Conservation (phyloP, 495 filamentous ascomycete genomes). For the Aspergillus cristatus region DNA sequence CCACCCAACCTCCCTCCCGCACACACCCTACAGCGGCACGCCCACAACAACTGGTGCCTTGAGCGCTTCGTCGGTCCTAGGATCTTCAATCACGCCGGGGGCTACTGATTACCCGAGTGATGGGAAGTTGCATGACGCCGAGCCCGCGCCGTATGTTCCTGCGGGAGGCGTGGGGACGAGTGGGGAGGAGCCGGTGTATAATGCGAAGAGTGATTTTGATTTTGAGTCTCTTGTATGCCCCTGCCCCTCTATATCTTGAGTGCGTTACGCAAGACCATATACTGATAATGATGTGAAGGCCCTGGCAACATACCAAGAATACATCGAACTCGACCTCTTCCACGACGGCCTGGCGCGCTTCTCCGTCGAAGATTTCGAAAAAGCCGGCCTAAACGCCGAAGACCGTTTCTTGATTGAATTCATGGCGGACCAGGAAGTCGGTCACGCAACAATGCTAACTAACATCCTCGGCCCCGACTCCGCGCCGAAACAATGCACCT, state of each 20-base stretch:
- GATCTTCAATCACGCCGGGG: conserved; percentile 41
- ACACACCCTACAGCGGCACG: conserved; percentile 52
- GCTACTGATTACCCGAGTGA: conserved; percentile 58
- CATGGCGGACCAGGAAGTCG: conserved; percentile 81
- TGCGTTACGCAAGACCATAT: no score
- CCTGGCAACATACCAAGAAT: conserved; percentile 72
- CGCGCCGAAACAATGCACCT: conserved; percentile 65
- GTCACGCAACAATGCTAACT: conserved; percentile 68
- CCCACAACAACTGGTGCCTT: conserved; percentile 51
- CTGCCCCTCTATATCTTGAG: background rate
- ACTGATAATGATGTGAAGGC: conserved; percentile 20
- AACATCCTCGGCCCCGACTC: conserved; percentile 65
- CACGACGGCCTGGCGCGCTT: conserved; percentile 70
- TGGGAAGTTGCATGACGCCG: conserved; percentile 53
- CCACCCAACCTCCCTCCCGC: conserved; percentile 2
- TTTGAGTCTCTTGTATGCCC: conserved; percentile 53
- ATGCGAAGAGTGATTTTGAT: conserved; percentile 62
- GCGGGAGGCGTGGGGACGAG: conserved; percentile 73
- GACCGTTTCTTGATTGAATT: conserved; percentile 67
- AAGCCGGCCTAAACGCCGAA: conserved; percentile 55
- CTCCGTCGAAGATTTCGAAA: conserved; percentile 60
- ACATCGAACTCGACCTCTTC: conserved; percentile 87
- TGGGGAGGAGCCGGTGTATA: conserved; percentile 62
- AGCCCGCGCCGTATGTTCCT: conserved; percentile 67
- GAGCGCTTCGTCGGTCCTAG: conserved; percentile 32